These are phyloP conservation scores for Setomelanomma holmii DNA, from an alignment of 2,329 filamentous ascomycete genomes.

Conservation along the genomic window DNA sequence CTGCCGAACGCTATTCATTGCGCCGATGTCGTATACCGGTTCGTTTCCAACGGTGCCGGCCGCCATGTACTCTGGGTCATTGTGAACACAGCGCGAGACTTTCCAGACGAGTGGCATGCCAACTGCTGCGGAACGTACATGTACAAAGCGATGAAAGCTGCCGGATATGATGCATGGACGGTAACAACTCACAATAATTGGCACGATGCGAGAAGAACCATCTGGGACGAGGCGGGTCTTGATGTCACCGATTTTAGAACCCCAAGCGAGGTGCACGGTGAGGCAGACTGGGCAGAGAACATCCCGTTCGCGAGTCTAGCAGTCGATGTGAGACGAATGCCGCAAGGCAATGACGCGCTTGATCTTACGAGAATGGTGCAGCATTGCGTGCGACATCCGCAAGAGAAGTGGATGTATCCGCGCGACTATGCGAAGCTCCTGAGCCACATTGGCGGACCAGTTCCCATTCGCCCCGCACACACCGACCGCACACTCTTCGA, in stretches of 20 bases:
- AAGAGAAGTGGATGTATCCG: slow-evolving; percentile 29
- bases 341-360: slow-evolving; percentile 26
- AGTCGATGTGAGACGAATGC: slow-evolving; percentile 17
- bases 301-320: slow-evolving; percentile 30
- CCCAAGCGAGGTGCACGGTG: background rate
- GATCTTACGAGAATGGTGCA: slow-evolving; percentile 33
- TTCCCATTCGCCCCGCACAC: slow-evolving; percentile 6
- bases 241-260: slow-evolving; percentile 10
- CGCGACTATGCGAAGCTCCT: slow-evolving; percentile 23
- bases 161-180: slow-evolving; percentile 25
- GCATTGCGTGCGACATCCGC: slow-evolving; percentile 18
- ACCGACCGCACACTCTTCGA: slow-evolving; percentile 15
- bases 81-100: slow-evolving; percentile 20
- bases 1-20: slow-evolving; percentile 29
- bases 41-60: slow-evolving; percentile 28
- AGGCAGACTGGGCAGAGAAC: background rate
- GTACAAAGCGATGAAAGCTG: slow-evolving; percentile 26
- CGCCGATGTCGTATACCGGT: slow-evolving; percentile 28
- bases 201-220: slow-evolving; percentile 2
- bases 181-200: slow-evolving; percentile 16
- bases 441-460: slow-evolving; percentile 14
- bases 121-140: slow-evolving; percentile 19
- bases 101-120: slow-evolving; percentile 11
- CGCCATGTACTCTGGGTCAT: slow-evolving; percentile 17
- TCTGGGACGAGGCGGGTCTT: slow-evolving; percentile 16